Conservation (phyloP, 2,329 filamentous ascomycete species). For the Cladosporium sp. region DNA sequence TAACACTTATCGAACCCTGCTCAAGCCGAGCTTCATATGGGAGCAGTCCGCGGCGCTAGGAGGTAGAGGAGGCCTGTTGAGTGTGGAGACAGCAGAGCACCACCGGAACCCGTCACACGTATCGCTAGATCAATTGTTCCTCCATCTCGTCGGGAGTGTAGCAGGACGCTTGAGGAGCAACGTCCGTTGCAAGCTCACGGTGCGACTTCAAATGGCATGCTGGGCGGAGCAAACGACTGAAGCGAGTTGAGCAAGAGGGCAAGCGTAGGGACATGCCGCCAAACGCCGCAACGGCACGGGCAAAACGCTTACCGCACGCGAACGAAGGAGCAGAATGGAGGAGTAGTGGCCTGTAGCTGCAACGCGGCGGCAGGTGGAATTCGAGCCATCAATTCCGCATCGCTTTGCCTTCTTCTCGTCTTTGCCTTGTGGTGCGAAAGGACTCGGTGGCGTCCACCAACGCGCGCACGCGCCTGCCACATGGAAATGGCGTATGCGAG, state of each 20-base stretch:
- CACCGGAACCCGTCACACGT: background rate
- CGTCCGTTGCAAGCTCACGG: background rate
- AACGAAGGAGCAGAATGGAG: background rate
- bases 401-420: background rate
- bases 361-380: conserved; percentile 1
- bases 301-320: background rate
- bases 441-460: background rate
- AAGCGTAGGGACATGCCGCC: background rate
- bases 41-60: background rate
- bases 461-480: background rate
- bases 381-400: background rate
- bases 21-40: conserved; percentile 1
- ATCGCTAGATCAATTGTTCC: background rate
- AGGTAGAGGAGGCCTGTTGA: background rate
- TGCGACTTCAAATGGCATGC: background rate
- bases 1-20: background rate
- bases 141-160: background rate
- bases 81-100: background rate
- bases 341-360: background rate
- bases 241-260: background rate
- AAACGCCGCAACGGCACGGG: background rate
- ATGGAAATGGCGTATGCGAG: background rate
- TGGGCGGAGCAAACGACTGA: background rate
- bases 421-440: background rate
- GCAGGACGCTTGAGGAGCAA: background rate